Evolutionary conservation across 2,329 filamentous ascomycete species (phyloP).

Genomic region (Fusarium setosum): DNA sequence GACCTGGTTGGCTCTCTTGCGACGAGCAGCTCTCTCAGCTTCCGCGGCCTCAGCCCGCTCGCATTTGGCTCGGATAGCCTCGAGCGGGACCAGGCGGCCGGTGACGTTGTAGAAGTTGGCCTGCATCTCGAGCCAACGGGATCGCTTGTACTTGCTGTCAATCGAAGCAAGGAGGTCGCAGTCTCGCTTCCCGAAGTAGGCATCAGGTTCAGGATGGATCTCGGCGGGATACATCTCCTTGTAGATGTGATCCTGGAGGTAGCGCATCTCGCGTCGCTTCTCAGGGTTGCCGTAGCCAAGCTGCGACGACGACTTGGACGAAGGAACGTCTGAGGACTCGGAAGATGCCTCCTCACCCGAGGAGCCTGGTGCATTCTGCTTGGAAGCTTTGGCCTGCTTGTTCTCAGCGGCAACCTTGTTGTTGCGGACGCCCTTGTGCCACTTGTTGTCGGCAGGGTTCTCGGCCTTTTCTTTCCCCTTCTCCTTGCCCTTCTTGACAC

Average conservation of each 20-base stretch:
- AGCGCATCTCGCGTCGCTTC: constrained; percentile 40
- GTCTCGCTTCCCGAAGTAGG: constrained; percentile 44
- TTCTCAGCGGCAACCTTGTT: constrained; percentile 32
- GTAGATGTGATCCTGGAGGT: constrained; percentile 48
- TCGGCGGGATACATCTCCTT: constrained; percentile 45
- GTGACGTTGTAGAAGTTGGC: constrained; percentile 57
- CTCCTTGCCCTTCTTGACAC: constrained; percentile 1
- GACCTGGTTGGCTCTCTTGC: constrained; percentile 1
- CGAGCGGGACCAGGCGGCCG: constrained; percentile 53
- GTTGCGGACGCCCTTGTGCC: constrained; percentile 36
- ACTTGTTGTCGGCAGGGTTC: constrained; percentile 13
- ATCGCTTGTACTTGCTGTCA: constrained; percentile 46
- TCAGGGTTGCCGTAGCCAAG: constrained; percentile 32
- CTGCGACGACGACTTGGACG: constrained; percentile 30
- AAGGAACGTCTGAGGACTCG: constrained; percentile 10
- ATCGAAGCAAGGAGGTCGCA: constrained; percentile 50
- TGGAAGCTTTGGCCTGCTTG: constrained; percentile 23
- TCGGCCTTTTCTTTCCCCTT: constrained; percentile 15
- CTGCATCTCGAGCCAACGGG: constrained; percentile 56
- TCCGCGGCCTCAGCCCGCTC: constrained; percentile 42
- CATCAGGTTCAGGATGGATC: constrained; percentile 36
- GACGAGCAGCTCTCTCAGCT: constrained; percentile 6
- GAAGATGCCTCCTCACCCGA: constrained; percentile 45
- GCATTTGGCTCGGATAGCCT: constrained; percentile 50
- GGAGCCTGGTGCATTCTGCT: constrained; percentile 14